Evolutionary conservation across 108 stramenopile species (phyloP), one percentile per base, ranked within the genome.

Genomic region (Nitzschia palea): DNA sequence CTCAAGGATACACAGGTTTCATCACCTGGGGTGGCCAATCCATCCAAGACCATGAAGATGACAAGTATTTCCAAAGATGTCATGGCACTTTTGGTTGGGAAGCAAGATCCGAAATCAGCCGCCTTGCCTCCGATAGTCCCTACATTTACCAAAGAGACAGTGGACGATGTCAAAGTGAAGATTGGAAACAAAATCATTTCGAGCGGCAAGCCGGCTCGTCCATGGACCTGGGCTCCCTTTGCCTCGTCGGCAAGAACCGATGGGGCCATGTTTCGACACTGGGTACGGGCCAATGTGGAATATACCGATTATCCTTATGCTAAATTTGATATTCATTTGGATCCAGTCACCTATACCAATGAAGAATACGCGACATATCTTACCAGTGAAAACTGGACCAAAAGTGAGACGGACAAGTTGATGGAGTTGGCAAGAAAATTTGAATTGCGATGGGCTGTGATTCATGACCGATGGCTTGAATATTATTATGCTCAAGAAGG

Each of bases 271-370:
- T 87, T 94, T 48, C 48, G 66, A 20, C 93, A 94, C 60, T 94
- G 93, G 93, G 93, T 94, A 5, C 76, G 85, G 22, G 62, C 77
- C 0, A 76, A 79, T 42, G 81, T 95, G 23, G 96, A 97, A 54
- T 93, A 90, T 68, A 82, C 89, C 20, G 96, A 97, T 62, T 97
- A 97, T 77, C 95, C 97, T 31, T 97, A 90, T 79, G 94, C 95
- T 5, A 67, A 91, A 47, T 97, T 97, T 73, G 88, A 96, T 70
- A 82, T 91, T 30, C 77, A 83, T 57, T 62, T 97, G 48, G 94
- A 97, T 67, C 78, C 79, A 29, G 65, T 96, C 15, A 33, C 48
- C 9, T 95, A 95, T 45, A 80, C 86, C 0, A 83, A 89, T 51
- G 90, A 94, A 27, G 92, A 97, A 58, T 95, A 92, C 65, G 47